Evolutionary conservation across 331 rosid genomes (phyloP).

Genomic region (Malus hybrid): DNA sequence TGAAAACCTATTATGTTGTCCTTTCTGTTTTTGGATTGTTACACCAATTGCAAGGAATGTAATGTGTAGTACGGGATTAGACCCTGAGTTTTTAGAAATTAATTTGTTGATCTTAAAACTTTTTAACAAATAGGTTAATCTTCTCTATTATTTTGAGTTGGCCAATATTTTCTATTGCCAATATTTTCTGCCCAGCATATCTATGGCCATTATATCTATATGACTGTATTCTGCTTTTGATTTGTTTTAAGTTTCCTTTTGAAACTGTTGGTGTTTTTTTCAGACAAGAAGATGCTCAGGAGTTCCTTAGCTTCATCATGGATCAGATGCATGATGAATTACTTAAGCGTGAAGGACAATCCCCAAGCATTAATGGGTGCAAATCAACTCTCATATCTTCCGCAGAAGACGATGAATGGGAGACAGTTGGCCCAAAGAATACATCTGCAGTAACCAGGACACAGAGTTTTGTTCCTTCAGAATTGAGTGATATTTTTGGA

Average conservation of each 20-base stretch:
- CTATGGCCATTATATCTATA: not conserved
- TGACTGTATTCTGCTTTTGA: not conserved
- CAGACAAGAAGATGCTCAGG: conserved; percentile 99
- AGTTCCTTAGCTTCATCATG: conserved; percentile 89
- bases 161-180: too few species aligned
- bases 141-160: too few species aligned
- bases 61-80: too few species aligned
- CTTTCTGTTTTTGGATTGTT: too few species aligned
- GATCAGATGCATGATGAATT: conserved; percentile 89
- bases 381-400: conserved; percentile 70
- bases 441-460: conserved; percentile 96
- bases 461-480: conserved; percentile 77
- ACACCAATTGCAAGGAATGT: too few species aligned
- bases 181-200: not conserved
- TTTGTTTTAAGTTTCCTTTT: not conserved
- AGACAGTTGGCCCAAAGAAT: conserved; percentile 91
- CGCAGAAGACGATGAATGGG: conserved; percentile 94
- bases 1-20: too few species aligned
- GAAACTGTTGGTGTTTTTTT: conserved; percentile 3
- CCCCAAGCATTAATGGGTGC: conserved; percentile 38
- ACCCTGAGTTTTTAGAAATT: too few species aligned
- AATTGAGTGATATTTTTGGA: conserved; percentile 76
- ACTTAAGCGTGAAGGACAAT: conserved; percentile 66
- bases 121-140: too few species aligned
- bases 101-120: too few species aligned